Evolutionary conservation across 1,284 basidiomycete genomes (phyloP).

Genomic region (Waitea zeae): DNA sequence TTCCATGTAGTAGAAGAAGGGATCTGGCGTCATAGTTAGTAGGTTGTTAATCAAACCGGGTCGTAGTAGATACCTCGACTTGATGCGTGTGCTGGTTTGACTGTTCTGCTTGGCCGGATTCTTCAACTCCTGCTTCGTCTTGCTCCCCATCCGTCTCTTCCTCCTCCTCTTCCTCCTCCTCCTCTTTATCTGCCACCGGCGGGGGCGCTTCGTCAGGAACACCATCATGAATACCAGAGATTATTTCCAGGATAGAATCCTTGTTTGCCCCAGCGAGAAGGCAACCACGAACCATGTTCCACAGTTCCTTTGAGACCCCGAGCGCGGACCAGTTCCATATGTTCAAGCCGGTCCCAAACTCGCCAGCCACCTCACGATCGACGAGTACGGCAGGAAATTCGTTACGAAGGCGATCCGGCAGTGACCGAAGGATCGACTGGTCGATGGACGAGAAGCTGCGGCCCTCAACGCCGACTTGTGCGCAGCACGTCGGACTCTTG

Average conservation of each 20-base stretch:
- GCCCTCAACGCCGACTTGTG: slow-evolving; percentile 24
- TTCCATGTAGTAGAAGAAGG: too few species aligned
- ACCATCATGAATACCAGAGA: slow-evolving; percentile 36
- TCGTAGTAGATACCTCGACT: neutral
- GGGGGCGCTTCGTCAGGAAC: slow-evolving; percentile 22
- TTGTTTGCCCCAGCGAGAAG: slow-evolving; percentile 36
- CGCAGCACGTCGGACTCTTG: slow-evolving; percentile 24
- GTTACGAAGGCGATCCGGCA: slow-evolving; percentile 44
- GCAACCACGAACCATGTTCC: slow-evolving; percentile 47
- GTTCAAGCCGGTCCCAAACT: slow-evolving; percentile 34
- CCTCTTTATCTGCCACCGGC: slow-evolving; percentile 13
- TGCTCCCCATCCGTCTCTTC: slow-evolving; percentile 12
- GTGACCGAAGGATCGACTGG: slow-evolving; percentile 41
- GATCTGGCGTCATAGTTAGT: too few species aligned
- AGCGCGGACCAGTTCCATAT: slow-evolving; percentile 59
- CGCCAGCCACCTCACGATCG: slow-evolving; percentile 27
- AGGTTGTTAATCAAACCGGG: too few species aligned
- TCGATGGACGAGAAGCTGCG: slow-evolving; percentile 54
- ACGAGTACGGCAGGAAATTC: slow-evolving; percentile 52
- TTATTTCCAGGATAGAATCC: slow-evolving; percentile 36
- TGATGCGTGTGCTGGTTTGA: neutral
- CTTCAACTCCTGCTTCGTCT: too few species aligned
- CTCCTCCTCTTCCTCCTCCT: slow-evolving; percentile 11
- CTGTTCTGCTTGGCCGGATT: too few species aligned
- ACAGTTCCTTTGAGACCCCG: slow-evolving; percentile 46